Evolutionary conservation across 495 filamentous ascomycete species (phyloP).

Genomic region (Penicillium coffeae): DNA sequence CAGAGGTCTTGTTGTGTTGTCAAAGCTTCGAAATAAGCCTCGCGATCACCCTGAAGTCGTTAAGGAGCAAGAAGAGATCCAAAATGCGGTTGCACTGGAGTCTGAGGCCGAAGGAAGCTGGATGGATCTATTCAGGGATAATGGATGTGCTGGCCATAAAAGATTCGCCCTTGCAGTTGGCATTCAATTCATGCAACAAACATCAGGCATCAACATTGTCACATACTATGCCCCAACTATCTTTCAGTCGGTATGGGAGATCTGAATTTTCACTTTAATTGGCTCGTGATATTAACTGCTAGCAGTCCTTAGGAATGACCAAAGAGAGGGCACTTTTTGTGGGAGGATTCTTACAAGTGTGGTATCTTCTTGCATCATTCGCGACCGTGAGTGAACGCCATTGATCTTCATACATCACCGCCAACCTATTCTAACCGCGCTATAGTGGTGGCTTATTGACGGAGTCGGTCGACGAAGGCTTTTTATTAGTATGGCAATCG

Average conservation of each 20-base stretch:
- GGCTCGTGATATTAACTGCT: too few species aligned
- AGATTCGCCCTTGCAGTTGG: slow-evolving; percentile 31
- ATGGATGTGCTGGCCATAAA: slow-evolving; percentile 24
- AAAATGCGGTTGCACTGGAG: slow-evolving; percentile 15
- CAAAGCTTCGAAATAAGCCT: slow-evolving; percentile 35
- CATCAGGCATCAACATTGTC: slow-evolving; percentile 30
- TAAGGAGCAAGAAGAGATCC: slow-evolving; percentile 15
- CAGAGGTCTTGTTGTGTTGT: slow-evolving; percentile 27
- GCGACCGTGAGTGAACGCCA: slow-evolving; percentile 16
- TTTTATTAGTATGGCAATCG: slow-evolving; percentile 28
- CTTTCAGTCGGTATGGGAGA: too few species aligned
- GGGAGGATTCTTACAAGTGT: slow-evolving; percentile 22
- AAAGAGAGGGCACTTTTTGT: slow-evolving; percentile 23
- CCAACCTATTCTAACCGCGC: slow-evolving; percentile 6
- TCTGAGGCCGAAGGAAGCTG: slow-evolving; percentile 12
- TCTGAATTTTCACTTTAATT: too few species aligned
- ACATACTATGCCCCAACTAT: slow-evolving; percentile 31
- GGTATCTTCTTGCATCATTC: slow-evolving; percentile 31
- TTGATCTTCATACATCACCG: neutral
- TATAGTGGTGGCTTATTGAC: slow-evolving; percentile 34
- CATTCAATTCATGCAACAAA: slow-evolving; percentile 37
- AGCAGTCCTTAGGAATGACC: slow-evolving; percentile 22
- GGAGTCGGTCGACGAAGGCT: slow-evolving; percentile 20
- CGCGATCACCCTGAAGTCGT: slow-evolving; percentile 22
- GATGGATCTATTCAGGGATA: slow-evolving; percentile 22